phyloP scores from a whole-genome alignment of 176 grass and related monocot species.

The Tuctoria greenei region DNA sequence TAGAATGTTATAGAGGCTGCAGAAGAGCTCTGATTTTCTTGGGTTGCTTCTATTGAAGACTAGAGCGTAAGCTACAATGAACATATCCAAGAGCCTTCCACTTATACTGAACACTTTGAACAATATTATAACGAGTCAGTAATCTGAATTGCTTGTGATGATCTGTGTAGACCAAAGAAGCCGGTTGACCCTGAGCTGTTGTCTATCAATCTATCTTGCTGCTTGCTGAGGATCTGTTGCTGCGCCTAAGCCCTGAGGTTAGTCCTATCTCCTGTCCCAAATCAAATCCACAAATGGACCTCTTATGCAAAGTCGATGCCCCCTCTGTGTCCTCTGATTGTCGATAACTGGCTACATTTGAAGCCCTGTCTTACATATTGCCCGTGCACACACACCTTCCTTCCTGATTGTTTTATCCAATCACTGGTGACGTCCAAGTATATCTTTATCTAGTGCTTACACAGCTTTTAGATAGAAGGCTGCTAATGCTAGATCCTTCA shows the following conservation, averaged over 20 bases:
- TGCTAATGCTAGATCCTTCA: neutral
- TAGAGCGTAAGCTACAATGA: neutral
- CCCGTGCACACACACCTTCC: neutral
- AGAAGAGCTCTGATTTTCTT: slow-evolving; percentile 14
- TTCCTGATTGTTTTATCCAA: neutral
- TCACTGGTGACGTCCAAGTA: neutral
- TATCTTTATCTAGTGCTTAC: neutral
- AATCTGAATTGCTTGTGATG: neutral
- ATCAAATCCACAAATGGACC: neutral
- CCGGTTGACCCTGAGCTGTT: neutral
- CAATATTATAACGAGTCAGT: neutral
- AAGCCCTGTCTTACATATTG: neutral
- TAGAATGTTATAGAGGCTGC: neutral
- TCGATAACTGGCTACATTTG: slow-evolving; percentile 1
- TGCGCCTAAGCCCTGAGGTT: neutral
- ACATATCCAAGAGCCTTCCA: neutral
- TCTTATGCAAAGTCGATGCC: neutral
- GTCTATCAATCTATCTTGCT: neutral
- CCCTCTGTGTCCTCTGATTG: neutral
- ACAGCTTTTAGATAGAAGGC: neutral
- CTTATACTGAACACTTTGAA: neutral
- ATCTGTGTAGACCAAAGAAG: slow-evolving; percentile 9
- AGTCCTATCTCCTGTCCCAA: neutral
- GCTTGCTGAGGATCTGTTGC: neutral
- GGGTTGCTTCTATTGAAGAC: neutral